Evolutionary conservation across 2,329 filamentous ascomycete genomes (phyloP).

Genomic region (Macroventuria anomochaeta): DNA sequence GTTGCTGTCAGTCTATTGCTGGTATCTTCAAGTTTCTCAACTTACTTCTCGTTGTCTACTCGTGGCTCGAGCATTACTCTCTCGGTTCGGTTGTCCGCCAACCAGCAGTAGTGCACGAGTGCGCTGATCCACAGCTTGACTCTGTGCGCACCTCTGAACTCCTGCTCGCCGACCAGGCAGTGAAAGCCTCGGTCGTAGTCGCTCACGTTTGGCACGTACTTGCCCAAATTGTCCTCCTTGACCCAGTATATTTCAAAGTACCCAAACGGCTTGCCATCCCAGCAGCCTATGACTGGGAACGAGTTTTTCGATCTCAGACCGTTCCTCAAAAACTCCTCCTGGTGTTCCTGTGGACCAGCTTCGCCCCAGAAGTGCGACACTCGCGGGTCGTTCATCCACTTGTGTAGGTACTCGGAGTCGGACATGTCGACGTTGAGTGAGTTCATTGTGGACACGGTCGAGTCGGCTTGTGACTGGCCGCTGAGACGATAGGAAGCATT

Average conservation of each 20-base stretch:
- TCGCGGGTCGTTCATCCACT: slow-evolving; percentile 87
- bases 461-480: slow-evolving; percentile 60
- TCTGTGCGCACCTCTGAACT: slow-evolving; percentile 78
- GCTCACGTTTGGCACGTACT: slow-evolving; percentile 68
- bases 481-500: slow-evolving; percentile 31
- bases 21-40: slow-evolving; percentile 14
- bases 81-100: slow-evolving; percentile 80
- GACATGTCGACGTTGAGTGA: slow-evolving; percentile 49
- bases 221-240: slow-evolving; percentile 83
- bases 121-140: slow-evolving; percentile 84
- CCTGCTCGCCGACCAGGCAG: slow-evolving; percentile 88
- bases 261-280: slow-evolving; percentile 93
- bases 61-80: slow-evolving; percentile 86
- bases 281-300: slow-evolving; percentile 90
- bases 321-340: slow-evolving; percentile 71
- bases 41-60: slow-evolving; percentile 87
- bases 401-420: slow-evolving; percentile 74
- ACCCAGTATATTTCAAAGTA: slow-evolving; percentile 99
- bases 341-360: slow-evolving; percentile 62
- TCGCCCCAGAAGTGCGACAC: slow-evolving; percentile 86
- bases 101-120: slow-evolving; percentile 84
- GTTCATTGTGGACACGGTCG: slow-evolving; percentile 43
- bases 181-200: slow-evolving; percentile 92
- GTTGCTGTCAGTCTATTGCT: slow-evolving; percentile 17
- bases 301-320: slow-evolving; percentile 73